Evolutionary conservation across 176 grass and related monocot species (phyloP), one percentile per base, ranked within the genome.

Genomic region (Secale cereale): DNA sequence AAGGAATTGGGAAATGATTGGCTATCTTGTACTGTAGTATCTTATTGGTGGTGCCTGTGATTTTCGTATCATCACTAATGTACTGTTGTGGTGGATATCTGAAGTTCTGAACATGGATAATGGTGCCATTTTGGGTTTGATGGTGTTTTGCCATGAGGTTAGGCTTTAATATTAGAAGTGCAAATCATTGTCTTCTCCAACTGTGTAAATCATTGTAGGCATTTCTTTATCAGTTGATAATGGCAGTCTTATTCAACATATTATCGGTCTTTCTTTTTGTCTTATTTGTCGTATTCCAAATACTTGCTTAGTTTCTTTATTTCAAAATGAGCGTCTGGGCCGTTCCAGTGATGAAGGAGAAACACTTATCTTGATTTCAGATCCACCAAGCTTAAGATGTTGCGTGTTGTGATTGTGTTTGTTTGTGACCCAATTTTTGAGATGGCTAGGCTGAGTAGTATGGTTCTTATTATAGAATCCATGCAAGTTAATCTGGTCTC

Each of bases 1-100:
- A 92, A 85, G 97, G 97, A 61, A 32, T 52, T 28, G 84, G 79
- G 35, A 96, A 91, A 87, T 91, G 89, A 89, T 89, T 84, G 63
- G 59, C n/a, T 74, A 41, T 27, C 57, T 15, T 78, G 81, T 82
- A 61, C 41, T 43, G 81, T 82, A 62, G 81, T 35, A 78, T 62
- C 60, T 16, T 39, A 59, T 85, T 46, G 80, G 36, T 74, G 48
- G 14, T 68, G 76, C n/a, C 46, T 69, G 36, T 70, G 63, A 37
- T 84, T 73, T 79, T 87, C 5, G 26, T 80, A 37, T 17, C 48
- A 72, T 83, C 29, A 23, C 50, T 84, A 37, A 52, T 80, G 65
- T 46, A 32, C 39, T 84, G 16, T 80, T 80, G 43, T 73, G 82
- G 36, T 0, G 0, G 76, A 84, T 40, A 78, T 80, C 76, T 80